Percentiles rank a stretch among this genome's conserved stretches.
phyloP scores from a whole-genome alignment of 2,329 filamentous ascomycete species.

The Monilinia polystroma region DNA sequence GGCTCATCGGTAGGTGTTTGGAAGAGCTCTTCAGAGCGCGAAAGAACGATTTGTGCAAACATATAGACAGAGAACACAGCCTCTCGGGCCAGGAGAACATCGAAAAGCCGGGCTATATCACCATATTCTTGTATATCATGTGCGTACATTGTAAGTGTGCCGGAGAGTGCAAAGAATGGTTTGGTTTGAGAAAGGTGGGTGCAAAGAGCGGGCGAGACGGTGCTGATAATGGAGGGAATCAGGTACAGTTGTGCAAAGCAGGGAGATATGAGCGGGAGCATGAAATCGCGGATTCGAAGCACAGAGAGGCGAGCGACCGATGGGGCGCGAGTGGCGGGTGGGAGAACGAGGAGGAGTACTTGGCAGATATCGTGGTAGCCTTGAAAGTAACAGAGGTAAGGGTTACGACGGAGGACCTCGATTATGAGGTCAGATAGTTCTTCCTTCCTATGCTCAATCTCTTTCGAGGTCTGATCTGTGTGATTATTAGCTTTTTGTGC shows the following conservation, averaged over 20 bases:
- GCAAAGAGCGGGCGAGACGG: constrained; percentile 69
- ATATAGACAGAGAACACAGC: constrained; percentile 89
- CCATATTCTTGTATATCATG: constrained; percentile 91
- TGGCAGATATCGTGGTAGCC: constrained; percentile 99
- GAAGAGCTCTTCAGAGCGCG: constrained; percentile 79
- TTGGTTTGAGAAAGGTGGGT: constrained; percentile 73
- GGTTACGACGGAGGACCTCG: constrained; percentile 74
- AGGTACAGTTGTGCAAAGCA: constrained; percentile 83
- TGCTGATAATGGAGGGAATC: constrained; percentile 75
- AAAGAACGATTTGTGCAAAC: constrained; percentile 83
- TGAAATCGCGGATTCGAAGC: constrained; percentile 92
- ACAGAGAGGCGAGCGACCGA: constrained; percentile 80
- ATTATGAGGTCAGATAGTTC: constrained; percentile 80
- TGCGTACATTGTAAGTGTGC: constrained; percentile 91
- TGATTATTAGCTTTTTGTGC: constrained; percentile 33
- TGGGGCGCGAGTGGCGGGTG: constrained; percentile 56
- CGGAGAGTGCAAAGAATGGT: constrained; percentile 91
- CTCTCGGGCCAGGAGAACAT: constrained; percentile 83
- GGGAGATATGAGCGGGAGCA: constrained; percentile 83
- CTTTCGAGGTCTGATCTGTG: constrained; percentile 65
- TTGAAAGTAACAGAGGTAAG: constrained; percentile 92
- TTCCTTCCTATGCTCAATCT: constrained; percentile 68
- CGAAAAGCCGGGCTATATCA: constrained; percentile 87
- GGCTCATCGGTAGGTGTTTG: constrained; percentile 79
- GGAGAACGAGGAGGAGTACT: constrained; percentile 85